Percentiles rank a stretch among this genome's conserved stretches.
These are phyloP conservation scores for Fragaria nilgerrensis DNA, from an alignment of 306 rosid species.

Conservation along the genomic window DNA sequence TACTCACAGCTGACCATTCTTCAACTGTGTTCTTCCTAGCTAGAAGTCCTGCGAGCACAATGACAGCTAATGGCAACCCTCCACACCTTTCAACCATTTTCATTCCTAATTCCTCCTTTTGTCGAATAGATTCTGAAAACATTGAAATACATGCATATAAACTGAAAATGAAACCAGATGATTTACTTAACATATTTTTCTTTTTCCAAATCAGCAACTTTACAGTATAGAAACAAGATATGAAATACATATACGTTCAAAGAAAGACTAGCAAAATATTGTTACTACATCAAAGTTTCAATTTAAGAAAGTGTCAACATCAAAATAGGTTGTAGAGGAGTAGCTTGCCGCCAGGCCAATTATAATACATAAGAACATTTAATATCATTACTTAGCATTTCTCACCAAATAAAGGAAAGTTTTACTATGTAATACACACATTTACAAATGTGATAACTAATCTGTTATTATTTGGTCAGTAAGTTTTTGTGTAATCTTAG, in stretches of 20 bases:
- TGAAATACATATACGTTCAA: background rate
- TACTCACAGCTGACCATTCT: background rate
- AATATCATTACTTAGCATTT: too few species aligned
- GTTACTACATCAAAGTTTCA: background rate
- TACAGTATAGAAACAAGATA: background rate
- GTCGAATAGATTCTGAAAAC: conserved; percentile 30
- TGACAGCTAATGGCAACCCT: conserved; percentile 23
- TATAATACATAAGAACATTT: too few species aligned
- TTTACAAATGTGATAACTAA: too few species aligned
- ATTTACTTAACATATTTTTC: background rate
- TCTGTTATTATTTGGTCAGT: too few species aligned
- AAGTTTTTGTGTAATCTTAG: too few species aligned
- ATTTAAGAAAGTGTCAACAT: too few species aligned
- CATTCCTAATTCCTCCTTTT: conserved; percentile 24
- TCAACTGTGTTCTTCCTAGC: background rate
- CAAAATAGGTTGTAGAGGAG: too few species aligned
- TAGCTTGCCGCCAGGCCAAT: too few species aligned
- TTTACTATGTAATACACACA: too few species aligned
- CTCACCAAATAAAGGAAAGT: too few species aligned
- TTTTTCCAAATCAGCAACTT: background rate
- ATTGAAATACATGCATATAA: conserved; percentile 7
- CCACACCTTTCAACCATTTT: background rate
- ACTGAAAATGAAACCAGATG: background rate
- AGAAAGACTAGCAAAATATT: too few species aligned
- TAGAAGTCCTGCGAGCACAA: conserved; percentile 16